phyloP scores from a whole-genome alignment of 2,329 filamentous ascomycete genomes.

The Cladosporium sp. region DNA sequence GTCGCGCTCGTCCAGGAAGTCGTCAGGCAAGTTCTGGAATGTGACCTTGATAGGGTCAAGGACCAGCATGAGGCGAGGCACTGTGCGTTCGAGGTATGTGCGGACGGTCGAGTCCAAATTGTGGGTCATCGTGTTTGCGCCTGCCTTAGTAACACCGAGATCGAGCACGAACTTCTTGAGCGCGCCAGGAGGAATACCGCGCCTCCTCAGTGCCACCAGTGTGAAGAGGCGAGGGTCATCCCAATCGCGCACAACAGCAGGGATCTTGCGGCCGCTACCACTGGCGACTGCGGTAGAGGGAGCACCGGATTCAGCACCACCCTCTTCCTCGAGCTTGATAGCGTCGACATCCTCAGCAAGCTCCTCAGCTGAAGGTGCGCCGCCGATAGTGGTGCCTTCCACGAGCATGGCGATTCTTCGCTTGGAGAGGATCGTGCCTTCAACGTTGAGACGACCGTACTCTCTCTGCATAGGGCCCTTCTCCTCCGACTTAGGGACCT shows the following conservation, averaged over 20 bases:
- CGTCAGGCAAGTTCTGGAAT: constrained; percentile 72
- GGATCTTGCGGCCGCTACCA: constrained; percentile 30
- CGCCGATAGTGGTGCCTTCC: constrained; percentile 50
- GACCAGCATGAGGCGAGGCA: constrained; percentile 84
- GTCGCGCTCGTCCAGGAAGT: constrained; percentile 60
- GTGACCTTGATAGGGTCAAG: constrained; percentile 79
- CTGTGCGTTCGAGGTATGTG: constrained; percentile 79
- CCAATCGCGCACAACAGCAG: constrained; percentile 71
- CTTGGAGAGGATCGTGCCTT: constrained; percentile 83
- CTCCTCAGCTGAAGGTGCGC: constrained; percentile 22
- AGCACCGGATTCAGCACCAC: constrained; percentile 30
- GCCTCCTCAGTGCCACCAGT: constrained; percentile 73
- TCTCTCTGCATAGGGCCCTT: constrained; percentile 81
- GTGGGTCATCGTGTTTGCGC: constrained; percentile 71
- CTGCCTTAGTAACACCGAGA: constrained; percentile 80
- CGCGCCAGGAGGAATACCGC: constrained; percentile 82
- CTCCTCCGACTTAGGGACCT: constrained; percentile 57
- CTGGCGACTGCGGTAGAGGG: constrained; percentile 21
- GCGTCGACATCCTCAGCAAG: constrained; percentile 29
- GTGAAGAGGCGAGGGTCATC: constrained; percentile 90
- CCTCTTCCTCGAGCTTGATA: constrained; percentile 41
- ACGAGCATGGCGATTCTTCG: constrained; percentile 78
- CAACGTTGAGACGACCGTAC: constrained; percentile 72
- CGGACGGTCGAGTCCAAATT: constrained; percentile 85
- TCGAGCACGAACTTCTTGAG: constrained; percentile 88